These are phyloP conservation scores for Cytospora chrysosperma DNA, from an alignment of 2,329 filamentous ascomycete species.

Conservation along the genomic window DNA sequence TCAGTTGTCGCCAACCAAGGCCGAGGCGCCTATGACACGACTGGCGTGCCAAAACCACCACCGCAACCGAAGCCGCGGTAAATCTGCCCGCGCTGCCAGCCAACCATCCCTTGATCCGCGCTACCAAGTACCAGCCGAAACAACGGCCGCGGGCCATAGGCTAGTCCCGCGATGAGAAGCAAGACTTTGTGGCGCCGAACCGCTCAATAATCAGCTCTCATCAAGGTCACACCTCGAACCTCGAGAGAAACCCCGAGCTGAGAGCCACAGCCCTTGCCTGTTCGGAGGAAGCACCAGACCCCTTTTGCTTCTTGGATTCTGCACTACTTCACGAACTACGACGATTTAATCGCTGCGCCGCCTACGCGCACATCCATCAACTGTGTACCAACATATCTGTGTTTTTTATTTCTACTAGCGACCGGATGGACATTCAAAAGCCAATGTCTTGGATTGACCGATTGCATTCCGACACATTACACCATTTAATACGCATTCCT, in stretches of 20 bases:
- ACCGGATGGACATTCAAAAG: slow-evolving; percentile 6
- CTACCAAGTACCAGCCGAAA: slow-evolving; percentile 22
- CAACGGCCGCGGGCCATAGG: slow-evolving; percentile 15
- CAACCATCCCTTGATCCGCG: slow-evolving; percentile 26
- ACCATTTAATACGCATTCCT: slow-evolving; percentile 36
- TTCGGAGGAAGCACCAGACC: slow-evolving; percentile 6
- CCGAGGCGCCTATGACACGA: slow-evolving; percentile 39
- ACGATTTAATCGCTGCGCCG: slow-evolving; percentile 23
- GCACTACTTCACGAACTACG: slow-evolving; percentile 15
- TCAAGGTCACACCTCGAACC: slow-evolving; percentile 2
- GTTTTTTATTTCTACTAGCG: slow-evolving; percentile 13
- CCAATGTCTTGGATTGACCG: slow-evolving; percentile 23
- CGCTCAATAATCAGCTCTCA: slow-evolving; percentile 10
- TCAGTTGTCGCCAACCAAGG: slow-evolving; percentile 35
- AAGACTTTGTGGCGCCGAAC: slow-evolving; percentile 18
- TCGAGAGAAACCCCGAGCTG: background rate
- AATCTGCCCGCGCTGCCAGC: slow-evolving; percentile 15
- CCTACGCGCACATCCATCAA: slow-evolving; percentile 14
- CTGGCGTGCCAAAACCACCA: slow-evolving; percentile 38
- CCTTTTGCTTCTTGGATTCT: slow-evolving; percentile 16
- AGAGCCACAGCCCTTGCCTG: slow-evolving; percentile 9
- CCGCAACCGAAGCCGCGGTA: slow-evolving; percentile 37
- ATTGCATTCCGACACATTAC: slow-evolving; percentile 31
- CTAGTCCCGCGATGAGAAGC: slow-evolving; percentile 20
- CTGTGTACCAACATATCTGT: slow-evolving; percentile 22